Evolutionary conservation across 805 yeast species (phyloP).

Genomic region (Pichia paraexigua): DNA sequence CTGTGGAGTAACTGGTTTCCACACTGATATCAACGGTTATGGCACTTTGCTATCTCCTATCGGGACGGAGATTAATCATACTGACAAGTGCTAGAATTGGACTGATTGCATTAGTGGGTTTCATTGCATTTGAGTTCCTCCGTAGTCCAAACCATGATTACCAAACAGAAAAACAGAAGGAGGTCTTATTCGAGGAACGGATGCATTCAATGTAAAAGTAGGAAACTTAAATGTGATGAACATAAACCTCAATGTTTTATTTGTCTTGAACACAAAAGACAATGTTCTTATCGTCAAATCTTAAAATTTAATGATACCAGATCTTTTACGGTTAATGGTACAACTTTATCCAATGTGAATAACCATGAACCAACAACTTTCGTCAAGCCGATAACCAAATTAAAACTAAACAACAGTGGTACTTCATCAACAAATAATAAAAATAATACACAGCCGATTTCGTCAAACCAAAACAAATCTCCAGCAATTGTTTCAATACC

Average conservation of each 20-base stretch:
- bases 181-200: slow-evolving; percentile 35
- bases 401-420: background rate
- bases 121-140: no score
- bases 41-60: no score
- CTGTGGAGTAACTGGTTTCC: no score
- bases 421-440: background rate
- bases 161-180: background rate
- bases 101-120: no score
- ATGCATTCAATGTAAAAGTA: slow-evolving; percentile 37
- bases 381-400: background rate
- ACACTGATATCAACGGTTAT: no score
- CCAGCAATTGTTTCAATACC: background rate
- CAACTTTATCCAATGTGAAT: slow-evolving; percentile 4
- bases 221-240: slow-evolving; percentile 37
- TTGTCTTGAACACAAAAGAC: slow-evolving; percentile 30
- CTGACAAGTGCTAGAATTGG: no score
- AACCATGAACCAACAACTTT: background rate
- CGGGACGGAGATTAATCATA: no score
- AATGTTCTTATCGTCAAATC: slow-evolving; percentile 31
- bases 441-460: background rate
- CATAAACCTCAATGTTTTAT: slow-evolving; percentile 34
- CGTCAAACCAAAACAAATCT: background rate
- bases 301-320: slow-evolving; percentile 28
- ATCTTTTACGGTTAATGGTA: slow-evolving; percentile 19
- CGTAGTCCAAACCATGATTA: background rate